phyloP scores from a whole-genome alignment of 129 eudicot genomes.

The Flaveria ramosissima region DNA sequence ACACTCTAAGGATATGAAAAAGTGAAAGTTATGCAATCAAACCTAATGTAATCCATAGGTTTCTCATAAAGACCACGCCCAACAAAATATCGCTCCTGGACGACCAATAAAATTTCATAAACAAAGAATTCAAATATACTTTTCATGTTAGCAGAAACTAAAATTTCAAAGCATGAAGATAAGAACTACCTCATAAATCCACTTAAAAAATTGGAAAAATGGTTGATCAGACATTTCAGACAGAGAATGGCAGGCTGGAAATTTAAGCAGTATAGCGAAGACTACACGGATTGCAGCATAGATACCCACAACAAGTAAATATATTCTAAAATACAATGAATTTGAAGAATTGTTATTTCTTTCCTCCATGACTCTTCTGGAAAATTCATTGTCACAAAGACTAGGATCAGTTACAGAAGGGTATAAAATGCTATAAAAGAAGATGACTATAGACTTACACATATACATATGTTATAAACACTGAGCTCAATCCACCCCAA shows the following conservation, averaged over 20 bases:
- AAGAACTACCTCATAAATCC: constrained; percentile 84
- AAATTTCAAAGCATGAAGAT: constrained; percentile 20
- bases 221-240: constrained; percentile 86
- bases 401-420: constrained; percentile 17
- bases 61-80: constrained; percentile 98
- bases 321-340: constrained; percentile 68
- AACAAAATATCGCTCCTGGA: constrained; percentile 93
- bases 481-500: constrained; percentile 77
- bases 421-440: not conserved
- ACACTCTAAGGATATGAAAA: not conserved
- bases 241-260: constrained; percentile 78
- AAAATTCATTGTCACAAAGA: constrained; percentile 24
- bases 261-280: constrained; percentile 67
- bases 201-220: constrained; percentile 91
- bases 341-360: constrained; percentile 49
- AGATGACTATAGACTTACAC: constrained; percentile 56
- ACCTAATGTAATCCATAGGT: constrained; percentile 85
- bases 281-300: constrained; percentile 80
- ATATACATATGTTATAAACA: constrained; percentile 69
- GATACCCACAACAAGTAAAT: constrained; percentile 80
- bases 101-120: constrained; percentile 64
- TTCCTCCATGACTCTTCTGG: constrained; percentile 83
- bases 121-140: not conserved
- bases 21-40: constrained; percentile 22
- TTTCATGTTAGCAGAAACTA: constrained; percentile 14